Conservation (phyloP, 78 protist genomes). For the Dictyostelium capitatum region DNA sequence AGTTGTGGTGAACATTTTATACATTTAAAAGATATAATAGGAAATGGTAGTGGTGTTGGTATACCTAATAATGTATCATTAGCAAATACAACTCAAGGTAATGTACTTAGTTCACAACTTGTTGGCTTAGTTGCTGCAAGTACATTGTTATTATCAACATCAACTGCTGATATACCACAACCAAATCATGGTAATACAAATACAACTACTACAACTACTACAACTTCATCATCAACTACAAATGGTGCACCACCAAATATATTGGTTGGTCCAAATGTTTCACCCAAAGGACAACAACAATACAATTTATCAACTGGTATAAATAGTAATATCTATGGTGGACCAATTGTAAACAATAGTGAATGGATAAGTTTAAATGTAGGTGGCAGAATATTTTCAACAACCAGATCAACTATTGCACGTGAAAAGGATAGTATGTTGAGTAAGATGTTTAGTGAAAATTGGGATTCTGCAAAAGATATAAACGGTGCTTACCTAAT, state of each 20-base stretch:
- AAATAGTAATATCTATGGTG: not conserved
- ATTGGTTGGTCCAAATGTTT: not conserved
- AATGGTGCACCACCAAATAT: not conserved
- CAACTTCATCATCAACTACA: not conserved
- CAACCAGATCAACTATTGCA: slow-evolving; percentile 58
- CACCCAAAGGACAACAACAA: not conserved
- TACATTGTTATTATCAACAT: too few species aligned
- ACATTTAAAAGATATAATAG: not conserved
- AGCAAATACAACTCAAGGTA: not conserved
- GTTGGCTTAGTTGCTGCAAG: too few species aligned
- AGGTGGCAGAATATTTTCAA: slow-evolving; percentile 81
- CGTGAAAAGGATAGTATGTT: slow-evolving; percentile 70
- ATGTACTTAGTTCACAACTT: not conserved
- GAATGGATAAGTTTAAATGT: slow-evolving; percentile 87
- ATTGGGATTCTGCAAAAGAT: slow-evolving; percentile 81
- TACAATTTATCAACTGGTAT: not conserved
- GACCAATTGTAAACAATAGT: not conserved
- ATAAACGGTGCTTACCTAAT: slow-evolving; percentile 76
- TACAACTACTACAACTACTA: not conserved
- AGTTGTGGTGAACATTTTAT: slow-evolving; percentile 77
- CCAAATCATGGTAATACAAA: not conserved
- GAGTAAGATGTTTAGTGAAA: slow-evolving; percentile 85
- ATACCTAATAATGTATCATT: not conserved
- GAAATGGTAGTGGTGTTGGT: not conserved
- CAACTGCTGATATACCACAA: too few species aligned